These are phyloP conservation scores for Reutealis trisperma DNA, from an alignment of 345 rosid species.

Conservation along the genomic window DNA sequence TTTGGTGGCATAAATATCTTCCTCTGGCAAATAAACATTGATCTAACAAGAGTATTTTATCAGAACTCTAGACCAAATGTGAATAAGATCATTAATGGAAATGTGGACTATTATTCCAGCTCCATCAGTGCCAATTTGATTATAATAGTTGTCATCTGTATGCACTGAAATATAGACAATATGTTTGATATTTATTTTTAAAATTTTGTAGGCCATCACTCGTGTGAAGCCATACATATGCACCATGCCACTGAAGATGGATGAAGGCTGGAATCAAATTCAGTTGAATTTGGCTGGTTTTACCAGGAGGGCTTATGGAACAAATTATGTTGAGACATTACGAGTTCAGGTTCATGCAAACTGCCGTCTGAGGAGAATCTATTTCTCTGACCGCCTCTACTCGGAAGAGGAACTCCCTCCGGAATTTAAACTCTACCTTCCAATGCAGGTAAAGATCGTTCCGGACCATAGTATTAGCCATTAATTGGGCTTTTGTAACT, in stretches of 20 bases:
- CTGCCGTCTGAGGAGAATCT: constrained; percentile 86
- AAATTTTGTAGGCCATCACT: constrained; percentile 62
- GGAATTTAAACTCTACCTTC: constrained; percentile 88
- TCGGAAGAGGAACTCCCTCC: constrained; percentile 99
- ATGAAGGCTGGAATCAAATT: constrained; percentile 97
- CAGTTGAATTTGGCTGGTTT: constrained; percentile 89
- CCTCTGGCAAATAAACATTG: neutral
- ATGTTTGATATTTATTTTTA: neutral
- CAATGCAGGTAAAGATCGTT: constrained; percentile 65
- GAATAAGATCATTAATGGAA: neutral
- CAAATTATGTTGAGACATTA: constrained; percentile 91
- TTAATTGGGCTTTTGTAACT: neutral
- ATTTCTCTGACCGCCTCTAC: constrained; percentile 90
- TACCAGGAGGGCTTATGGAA: constrained; percentile 93
- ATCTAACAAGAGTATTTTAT: neutral
- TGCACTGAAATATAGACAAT: neutral
- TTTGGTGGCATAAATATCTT: neutral
- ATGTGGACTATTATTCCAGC: neutral
- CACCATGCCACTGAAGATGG: constrained; percentile 94
- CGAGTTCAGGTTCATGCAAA: constrained; percentile 97
- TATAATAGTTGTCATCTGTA: neutral
- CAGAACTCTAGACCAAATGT: neutral
- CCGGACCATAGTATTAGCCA: neutral
- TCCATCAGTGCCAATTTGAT: neutral
- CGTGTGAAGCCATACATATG: constrained; percentile 94